A percentile compares a stretch with the other conserved stretches of the same genome.
Conservation (phyloP, 805 yeast genomes). For the Starmerella riodocensis region DNA sequence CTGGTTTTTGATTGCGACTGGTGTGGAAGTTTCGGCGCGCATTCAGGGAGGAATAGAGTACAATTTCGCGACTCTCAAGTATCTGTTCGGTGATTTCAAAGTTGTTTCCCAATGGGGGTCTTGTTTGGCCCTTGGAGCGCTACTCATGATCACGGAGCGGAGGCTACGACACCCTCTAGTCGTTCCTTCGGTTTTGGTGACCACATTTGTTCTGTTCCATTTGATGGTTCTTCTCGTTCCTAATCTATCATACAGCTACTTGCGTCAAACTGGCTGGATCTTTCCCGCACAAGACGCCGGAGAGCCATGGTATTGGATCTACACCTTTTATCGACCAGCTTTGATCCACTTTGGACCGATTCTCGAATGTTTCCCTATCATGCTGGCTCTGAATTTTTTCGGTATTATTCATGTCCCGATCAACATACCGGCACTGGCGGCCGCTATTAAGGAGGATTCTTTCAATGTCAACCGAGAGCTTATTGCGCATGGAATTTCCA, state of each 20-base stretch:
- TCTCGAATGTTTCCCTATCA: conserved; percentile 64
- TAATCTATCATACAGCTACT: conserved; percentile 42
- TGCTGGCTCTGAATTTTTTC: conserved; percentile 90
- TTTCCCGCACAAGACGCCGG: conserved; percentile 50
- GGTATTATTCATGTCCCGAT: conserved; percentile 95
- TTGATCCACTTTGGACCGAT: conserved; percentile 66
- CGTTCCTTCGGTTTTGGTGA: conserved; percentile 68
- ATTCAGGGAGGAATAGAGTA: conserved; percentile 62
- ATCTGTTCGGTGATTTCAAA: conserved; percentile 33
- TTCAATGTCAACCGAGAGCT: conserved; percentile 86
- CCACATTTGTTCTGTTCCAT: conserved; percentile 59
- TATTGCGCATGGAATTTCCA: conserved; percentile 88
- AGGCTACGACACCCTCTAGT: conserved; percentile 51
- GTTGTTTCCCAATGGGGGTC: conserved; percentile 53
- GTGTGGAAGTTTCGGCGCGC: conserved; percentile 79
- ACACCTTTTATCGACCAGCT: conserved; percentile 53
- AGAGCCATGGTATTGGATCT: conserved; percentile 83
- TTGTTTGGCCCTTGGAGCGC: conserved; percentile 51
- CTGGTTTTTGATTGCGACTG: conserved; percentile 78
- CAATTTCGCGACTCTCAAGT: conserved; percentile 35
- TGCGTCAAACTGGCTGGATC: conserved; percentile 74
- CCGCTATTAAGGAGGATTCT: conserved; percentile 63
- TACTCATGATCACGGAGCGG: conserved; percentile 52
- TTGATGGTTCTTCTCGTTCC: conserved; percentile 53
- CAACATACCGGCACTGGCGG: conserved; percentile 93